Evolutionary conservation across 345 rosid species (phyloP).

Genomic region (Cardiospermum halicacabum): DNA sequence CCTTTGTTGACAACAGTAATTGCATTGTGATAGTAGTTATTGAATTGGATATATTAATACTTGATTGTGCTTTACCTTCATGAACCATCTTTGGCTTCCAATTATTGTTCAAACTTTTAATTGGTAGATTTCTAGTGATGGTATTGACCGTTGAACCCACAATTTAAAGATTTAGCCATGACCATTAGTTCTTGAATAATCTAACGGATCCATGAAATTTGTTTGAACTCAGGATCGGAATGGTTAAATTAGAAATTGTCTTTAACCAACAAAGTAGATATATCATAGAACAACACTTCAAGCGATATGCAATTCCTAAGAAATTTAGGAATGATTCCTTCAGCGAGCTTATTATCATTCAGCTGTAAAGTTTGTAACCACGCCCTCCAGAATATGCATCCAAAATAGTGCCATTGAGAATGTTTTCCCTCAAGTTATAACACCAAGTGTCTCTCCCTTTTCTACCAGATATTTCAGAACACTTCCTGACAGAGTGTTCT

Average conservation of each 20-base stretch:
- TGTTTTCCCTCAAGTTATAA: conserved; percentile 30
- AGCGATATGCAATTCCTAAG: conserved; percentile 22
- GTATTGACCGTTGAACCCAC: conserved; percentile 30
- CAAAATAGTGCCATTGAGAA: conserved; percentile 16
- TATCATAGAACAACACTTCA: conserved; percentile 38
- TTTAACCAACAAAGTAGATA: conserved; percentile 36
- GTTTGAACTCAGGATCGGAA: conserved; percentile 34
- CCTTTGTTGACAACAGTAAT: conserved; percentile 45
- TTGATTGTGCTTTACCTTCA: conserved; percentile 2
- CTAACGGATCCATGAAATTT: conserved; percentile 9
- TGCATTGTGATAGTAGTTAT: conserved; percentile 29
- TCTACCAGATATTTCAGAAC: conserved; percentile 18
- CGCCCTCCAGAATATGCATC: conserved; percentile 12
- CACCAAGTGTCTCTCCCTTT: not conserved
- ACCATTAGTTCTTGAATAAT: not conserved
- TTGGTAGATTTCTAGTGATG: conserved; percentile 25
- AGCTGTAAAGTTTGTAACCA: conserved; percentile 30
- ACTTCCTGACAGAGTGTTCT: conserved; percentile 27
- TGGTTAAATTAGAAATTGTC: conserved; percentile 22
- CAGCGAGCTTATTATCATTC: conserved; percentile 25
- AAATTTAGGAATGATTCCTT: conserved; percentile 30
- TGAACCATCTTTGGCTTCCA: conserved; percentile 34
- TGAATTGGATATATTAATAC: not conserved
- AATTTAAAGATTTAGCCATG: conserved; percentile 34
- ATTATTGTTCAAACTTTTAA: not conserved